These are phyloP conservation scores for Phaeosphaeriaceae sp. DNA, from an alignment of 2,329 filamentous ascomycete genomes.

Conservation along the genomic window DNA sequence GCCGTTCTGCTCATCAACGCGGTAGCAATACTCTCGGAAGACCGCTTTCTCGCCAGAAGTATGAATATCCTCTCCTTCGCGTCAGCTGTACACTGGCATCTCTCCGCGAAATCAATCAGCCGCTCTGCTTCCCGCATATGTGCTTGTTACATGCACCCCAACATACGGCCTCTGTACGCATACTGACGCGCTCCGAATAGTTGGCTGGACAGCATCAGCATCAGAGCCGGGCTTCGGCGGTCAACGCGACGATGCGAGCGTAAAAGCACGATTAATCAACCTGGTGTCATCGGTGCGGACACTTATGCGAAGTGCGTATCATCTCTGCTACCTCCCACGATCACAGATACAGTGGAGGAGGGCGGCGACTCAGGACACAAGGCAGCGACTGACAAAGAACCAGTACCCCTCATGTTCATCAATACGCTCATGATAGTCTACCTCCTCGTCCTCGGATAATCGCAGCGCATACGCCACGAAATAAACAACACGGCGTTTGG, in stretches of 20 bases:
- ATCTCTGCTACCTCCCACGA: not conserved
- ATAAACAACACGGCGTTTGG: constrained; percentile 7
- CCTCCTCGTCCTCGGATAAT: constrained; percentile 45
- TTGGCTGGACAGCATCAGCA: constrained; percentile 75
- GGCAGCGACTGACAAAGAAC: constrained; percentile 14
- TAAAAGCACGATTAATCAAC: constrained; percentile 87
- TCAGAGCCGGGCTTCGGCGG: constrained; percentile 81
- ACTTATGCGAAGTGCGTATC: constrained; percentile 83
- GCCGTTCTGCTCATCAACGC: constrained; percentile 90
- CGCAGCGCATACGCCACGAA: constrained; percentile 9
- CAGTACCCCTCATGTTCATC: constrained; percentile 50
- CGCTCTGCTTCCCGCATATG: too few relatives aligned
- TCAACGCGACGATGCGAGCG: constrained; percentile 72
- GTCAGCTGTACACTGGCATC: not conserved
- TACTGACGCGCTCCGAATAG: constrained; percentile 52
- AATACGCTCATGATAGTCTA: constrained; percentile 50
- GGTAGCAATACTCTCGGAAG: constrained; percentile 91
- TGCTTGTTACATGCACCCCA: not conserved
- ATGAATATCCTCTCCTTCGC: constrained; percentile 44
- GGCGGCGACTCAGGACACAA: not conserved
- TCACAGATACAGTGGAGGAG: not conserved
- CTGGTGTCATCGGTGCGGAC: constrained; percentile 89
- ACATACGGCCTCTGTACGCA: not conserved
- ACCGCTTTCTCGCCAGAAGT: constrained; percentile 87
- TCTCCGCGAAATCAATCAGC: too few relatives aligned